Evolutionary conservation across 306 rosid genomes (phyloP).

Genomic region (Astragalus glycyphyllos): DNA sequence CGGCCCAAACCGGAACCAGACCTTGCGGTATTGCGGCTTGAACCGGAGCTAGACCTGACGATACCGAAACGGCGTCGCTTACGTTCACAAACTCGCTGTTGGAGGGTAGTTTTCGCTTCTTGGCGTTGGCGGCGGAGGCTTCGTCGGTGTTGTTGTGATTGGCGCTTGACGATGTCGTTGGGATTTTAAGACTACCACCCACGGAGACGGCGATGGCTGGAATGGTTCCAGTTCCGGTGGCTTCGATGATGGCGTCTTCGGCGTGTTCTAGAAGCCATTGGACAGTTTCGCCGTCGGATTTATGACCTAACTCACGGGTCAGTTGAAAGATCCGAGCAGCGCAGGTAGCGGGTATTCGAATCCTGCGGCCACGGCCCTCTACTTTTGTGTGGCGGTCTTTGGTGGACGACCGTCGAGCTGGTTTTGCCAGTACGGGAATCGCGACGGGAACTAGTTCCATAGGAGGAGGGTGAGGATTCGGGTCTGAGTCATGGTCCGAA

Average conservation of each 20-base stretch:
- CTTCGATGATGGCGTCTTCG: constrained; percentile 40
- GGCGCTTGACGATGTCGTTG: background rate
- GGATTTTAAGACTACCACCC: constrained; percentile 38
- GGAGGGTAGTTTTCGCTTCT: constrained; percentile 63
- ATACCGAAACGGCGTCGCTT: constrained; percentile 48
- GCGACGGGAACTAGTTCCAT: constrained; percentile 41
- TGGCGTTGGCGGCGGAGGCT: constrained; percentile 22
- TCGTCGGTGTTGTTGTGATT: background rate
- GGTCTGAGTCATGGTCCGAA: constrained; percentile 36
- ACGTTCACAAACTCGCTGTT: constrained; percentile 60
- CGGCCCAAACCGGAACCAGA: constrained; percentile 62
- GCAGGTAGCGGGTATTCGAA: constrained; percentile 48
- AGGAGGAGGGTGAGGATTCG: background rate
- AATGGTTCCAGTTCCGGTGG: constrained; percentile 48
- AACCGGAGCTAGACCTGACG: constrained; percentile 62
- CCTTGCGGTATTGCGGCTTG: constrained; percentile 57
- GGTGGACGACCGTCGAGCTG: constrained; percentile 43
- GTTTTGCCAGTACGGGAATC: background rate
- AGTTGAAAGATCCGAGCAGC: constrained; percentile 52
- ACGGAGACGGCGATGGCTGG: constrained; percentile 49
- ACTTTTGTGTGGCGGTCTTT: constrained; percentile 48
- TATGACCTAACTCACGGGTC: constrained; percentile 47
- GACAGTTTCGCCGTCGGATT: constrained; percentile 48
- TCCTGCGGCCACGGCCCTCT: constrained; percentile 48
- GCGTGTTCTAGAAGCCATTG: constrained; percentile 46